Conservation (phyloP, 176 grass and related monocot genomes). For the Carex kokanica region DNA sequence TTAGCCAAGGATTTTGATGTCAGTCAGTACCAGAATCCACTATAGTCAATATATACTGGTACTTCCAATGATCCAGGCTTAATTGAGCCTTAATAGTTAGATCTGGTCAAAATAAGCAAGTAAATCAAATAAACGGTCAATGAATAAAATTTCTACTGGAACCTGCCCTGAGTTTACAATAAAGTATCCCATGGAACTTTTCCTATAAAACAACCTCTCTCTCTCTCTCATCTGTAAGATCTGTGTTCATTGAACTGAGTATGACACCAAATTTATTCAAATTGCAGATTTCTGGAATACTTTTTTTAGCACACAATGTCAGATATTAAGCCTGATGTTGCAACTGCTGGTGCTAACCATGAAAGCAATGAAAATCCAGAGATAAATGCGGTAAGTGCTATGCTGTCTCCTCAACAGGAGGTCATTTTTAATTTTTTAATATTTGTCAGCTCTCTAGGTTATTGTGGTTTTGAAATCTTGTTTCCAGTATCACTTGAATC, state of each 20-base stretch:
- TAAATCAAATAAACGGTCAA: neutral
- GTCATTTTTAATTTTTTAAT: constrained; percentile 12
- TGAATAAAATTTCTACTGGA: neutral
- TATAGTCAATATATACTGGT: neutral
- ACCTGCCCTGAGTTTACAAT: neutral
- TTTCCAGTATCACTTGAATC: neutral
- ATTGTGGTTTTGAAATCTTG: neutral
- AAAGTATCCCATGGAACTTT: neutral
- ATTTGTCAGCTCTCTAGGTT: neutral
- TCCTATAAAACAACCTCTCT: neutral
- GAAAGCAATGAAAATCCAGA: constrained; percentile 46
- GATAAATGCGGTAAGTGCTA: constrained; percentile 34
- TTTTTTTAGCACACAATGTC: constrained; percentile 43
- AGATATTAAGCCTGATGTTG: constrained; percentile 39
- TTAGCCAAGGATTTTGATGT: neutral
- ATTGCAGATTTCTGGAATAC: constrained; percentile 29
- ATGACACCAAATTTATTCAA: neutral
- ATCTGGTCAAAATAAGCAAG: constrained; percentile 3
- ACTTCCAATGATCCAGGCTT: neutral
- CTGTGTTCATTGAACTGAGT: neutral
- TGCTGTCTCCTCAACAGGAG: constrained; percentile 61
- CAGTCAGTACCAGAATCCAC: neutral
- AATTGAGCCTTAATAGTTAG: neutral
- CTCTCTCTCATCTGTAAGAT: neutral
- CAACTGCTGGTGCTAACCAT: constrained; percentile 24